A percentile compares a stretch with the other conserved stretches of the same genome.
These are phyloP conservation scores for Alternaria sp. DNA, from an alignment of 2,329 filamentous ascomycete genomes.

Conservation along the genomic window DNA sequence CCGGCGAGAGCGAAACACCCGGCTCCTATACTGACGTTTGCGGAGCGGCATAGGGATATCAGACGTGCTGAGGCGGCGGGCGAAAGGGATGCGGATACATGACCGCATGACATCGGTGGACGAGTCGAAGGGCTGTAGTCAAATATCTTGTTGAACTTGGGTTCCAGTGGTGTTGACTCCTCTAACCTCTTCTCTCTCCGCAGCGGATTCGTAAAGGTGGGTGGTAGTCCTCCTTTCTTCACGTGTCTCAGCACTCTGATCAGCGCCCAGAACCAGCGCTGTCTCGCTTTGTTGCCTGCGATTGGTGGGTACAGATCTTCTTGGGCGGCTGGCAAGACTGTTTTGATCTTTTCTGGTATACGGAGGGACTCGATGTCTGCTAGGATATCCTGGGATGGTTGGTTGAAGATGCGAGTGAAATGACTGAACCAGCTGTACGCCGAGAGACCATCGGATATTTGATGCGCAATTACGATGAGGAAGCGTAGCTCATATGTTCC, in stretches of 20 bases:
- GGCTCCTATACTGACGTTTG: conserved; percentile 51
- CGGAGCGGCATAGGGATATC: conserved; percentile 48
- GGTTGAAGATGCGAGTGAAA: conserved; percentile 41
- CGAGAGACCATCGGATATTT: conserved; percentile 54
- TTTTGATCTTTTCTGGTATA: conserved; percentile 22
- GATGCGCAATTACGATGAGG: conserved; percentile 51
- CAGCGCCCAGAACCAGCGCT: conserved; percentile 57
- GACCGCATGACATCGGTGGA: conserved; percentile 49
- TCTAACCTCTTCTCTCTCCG: conserved; percentile 26
- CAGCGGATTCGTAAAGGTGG: conserved; percentile 53
- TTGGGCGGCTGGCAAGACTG: conserved; percentile 51
- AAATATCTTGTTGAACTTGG: conserved; percentile 45
- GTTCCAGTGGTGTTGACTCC: conserved; percentile 29
- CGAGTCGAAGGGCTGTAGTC: conserved; percentile 42
- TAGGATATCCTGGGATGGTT: conserved; percentile 5
- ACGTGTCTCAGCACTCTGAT: conserved; percentile 53
- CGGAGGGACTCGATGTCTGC: conserved; percentile 9
- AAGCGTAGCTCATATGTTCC: conserved; percentile 43
- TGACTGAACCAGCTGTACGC: conserved; percentile 52
- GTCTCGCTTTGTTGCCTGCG: conserved; percentile 45
- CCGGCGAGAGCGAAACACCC: conserved; percentile 55
- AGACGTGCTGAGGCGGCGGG: conserved; percentile 42
- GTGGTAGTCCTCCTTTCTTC: conserved; percentile 45
- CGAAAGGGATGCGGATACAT: conserved; percentile 42
- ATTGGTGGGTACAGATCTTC: conserved; percentile 55